Evolutionary conservation across 345 rosid genomes (phyloP).

Genomic region (Pistacia integerrima): DNA sequence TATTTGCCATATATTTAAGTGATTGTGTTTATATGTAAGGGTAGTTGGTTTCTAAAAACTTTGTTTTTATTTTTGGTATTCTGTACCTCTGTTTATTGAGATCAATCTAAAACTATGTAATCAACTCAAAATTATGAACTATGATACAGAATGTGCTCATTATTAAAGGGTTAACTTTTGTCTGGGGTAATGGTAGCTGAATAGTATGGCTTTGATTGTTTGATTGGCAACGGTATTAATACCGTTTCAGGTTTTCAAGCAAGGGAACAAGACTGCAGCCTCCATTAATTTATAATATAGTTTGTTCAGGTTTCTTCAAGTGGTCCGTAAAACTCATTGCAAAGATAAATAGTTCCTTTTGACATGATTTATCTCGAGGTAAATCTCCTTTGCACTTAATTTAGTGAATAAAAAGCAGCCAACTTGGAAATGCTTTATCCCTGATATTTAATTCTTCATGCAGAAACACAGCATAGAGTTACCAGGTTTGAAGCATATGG

Average conservation of each 20-base stretch:
- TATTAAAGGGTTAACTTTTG: not conserved
- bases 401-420: not conserved
- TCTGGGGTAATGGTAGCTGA: not conserved
- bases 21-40: too few relatives aligned
- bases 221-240: not conserved
- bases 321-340: not conserved
- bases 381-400: not conserved
- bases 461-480: not conserved
- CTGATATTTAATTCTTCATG: not conserved
- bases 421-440: not conserved
- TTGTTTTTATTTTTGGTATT: not conserved
- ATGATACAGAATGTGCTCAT: not conserved
- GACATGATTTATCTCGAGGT: not conserved
- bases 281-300: not conserved
- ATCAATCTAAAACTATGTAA: not conserved
- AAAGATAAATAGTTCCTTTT: not conserved
- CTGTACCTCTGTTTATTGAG: not conserved
- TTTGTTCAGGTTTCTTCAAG: not conserved
- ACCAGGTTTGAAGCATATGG: not conserved
- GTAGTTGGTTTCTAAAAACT: too few relatives aligned
- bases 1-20: too few relatives aligned
- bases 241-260: not conserved
- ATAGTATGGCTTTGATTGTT: not conserved
- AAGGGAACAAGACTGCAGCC: not conserved
- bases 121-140: not conserved